Evolutionary conservation across 371 early-diverging fungal genomes (phyloP).

Genomic region (Apophysomyces variabilis): DNA sequence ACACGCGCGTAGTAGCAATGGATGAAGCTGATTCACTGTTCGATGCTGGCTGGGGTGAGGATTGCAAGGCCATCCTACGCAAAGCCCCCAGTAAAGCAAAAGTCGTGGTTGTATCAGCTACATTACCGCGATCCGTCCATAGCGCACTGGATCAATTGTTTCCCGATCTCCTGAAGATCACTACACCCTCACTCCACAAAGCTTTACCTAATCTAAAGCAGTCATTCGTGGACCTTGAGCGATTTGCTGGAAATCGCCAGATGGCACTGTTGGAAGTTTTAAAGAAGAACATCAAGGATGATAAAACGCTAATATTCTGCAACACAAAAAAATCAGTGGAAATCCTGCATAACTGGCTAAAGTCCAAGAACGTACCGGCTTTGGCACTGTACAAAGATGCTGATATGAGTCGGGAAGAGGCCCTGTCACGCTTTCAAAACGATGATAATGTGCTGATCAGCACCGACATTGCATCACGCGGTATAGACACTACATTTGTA

Average conservation of each 20-base stretch:
- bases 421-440: conserved; percentile 43
- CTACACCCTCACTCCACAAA: conserved; percentile 85
- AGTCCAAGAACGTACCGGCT: conserved; percentile 60
- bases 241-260: conserved; percentile 65
- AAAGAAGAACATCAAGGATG: conserved; percentile 63
- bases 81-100: conserved; percentile 32
- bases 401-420: conserved; percentile 45
- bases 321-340: conserved; percentile 78
- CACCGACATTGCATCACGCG: conserved; percentile 95
- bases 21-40: conserved; percentile 96
- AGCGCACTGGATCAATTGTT: conserved; percentile 62
- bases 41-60: conserved; percentile 80
- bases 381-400: conserved; percentile 66
- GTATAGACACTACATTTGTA: conserved; percentile 90
- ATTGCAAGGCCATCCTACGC: conserved; percentile 43
- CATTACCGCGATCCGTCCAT: conserved; percentile 82
- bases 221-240: conserved; percentile 72
- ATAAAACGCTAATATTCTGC: conserved; percentile 82
- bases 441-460: conserved; percentile 74
- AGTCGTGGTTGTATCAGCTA: conserved; percentile 81
- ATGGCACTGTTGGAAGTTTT: conserved; percentile 75
- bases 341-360: conserved; percentile 62
- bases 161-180: conserved; percentile 65
- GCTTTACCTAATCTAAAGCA: conserved; percentile 78
- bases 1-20: conserved; percentile 71